Base-by-base conservation (phyloP, 148 eudicot genomes). In the Amaranthus cruentus region DNA sequence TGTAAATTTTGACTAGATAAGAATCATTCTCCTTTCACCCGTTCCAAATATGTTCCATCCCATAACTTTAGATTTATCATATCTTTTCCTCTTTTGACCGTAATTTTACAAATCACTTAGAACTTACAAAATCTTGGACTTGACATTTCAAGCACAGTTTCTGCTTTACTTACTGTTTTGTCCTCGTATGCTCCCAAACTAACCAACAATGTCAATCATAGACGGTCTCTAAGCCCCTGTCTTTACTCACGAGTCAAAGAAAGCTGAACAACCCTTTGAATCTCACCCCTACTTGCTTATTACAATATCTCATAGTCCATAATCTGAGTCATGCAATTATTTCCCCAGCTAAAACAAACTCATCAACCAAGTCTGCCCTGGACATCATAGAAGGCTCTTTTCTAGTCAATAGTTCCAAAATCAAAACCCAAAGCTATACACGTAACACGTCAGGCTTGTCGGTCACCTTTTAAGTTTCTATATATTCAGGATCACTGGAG, bases 381-480 rank as follows among this genome's bases (percentile, higher is more conserved):
- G 69, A 60, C 69, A 73, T 52, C 49, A 66, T 13, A 62, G 63
- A 51, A 2, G 76, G 76, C 13, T 77, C 60, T n/a, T 69, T 56
- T 3, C 71, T 6, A 6, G 76, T 78, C 48, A 81, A 69, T 42
- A 81, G 69, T 55, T 76, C 83, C 70, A 76, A 48, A 73, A 81
- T 38, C 55, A 76, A 21, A 68, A 81, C 83, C 83, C 83, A 47
- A 81, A 76, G 54, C 77, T 77, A 5, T 81, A 81, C 0, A 81
- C 83, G 44, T 76, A 76, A 81, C 0, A 81, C 83, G 44, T 76
- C 77, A 28, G 80, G 72, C 28, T 81, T 81, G 6, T 73, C 83
- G 6, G 83, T 81, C 62, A 81, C 79, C 47, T 81, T 73, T 44
- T 38, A 53, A 7, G 80, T 76, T 43, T 62, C 73, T 5, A 76